Evolutionary conservation across 78 protist species (phyloP).

Genomic region (Dictyostelium capitatum): DNA sequence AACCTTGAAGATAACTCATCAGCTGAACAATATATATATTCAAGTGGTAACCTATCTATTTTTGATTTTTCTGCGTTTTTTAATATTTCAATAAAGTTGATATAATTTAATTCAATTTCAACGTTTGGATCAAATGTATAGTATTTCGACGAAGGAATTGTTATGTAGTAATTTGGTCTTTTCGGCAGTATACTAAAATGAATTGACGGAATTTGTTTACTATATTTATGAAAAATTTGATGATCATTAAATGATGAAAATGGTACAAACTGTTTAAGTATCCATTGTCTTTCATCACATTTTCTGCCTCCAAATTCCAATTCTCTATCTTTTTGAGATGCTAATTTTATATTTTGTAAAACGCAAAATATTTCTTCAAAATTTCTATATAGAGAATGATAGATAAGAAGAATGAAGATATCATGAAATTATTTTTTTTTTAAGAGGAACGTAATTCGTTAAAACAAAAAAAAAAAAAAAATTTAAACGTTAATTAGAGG

Average conservation of each 20-base stretch:
- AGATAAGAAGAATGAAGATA: not conserved
- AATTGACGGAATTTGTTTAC: not conserved
- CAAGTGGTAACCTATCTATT: constrained; percentile 67
- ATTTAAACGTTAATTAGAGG: too few relatives aligned
- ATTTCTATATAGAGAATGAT: not conserved
- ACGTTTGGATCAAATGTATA: constrained; percentile 33
- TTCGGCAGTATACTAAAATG: not conserved
- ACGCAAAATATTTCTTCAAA: constrained; percentile 64
- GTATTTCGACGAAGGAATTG: not conserved
- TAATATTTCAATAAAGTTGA: constrained; percentile 43
- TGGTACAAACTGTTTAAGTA: constrained; percentile 52
- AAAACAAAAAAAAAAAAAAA: too few relatives aligned
- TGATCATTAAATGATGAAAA: constrained; percentile 5
- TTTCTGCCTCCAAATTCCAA: constrained; percentile 61
- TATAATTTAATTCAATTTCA: constrained; percentile 1
- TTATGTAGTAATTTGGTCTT: constrained; percentile 33
- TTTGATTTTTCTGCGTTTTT: constrained; percentile 37
- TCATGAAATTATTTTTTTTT: too few relatives aligned
- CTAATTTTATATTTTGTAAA: constrained; percentile 44
- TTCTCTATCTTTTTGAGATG: constrained; percentile 51
- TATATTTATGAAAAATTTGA: constrained; percentile 27
- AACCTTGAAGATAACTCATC: constrained; percentile 27
- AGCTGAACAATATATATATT: constrained; percentile 11
- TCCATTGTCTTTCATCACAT: constrained; percentile 79
- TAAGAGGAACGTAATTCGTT: too few relatives aligned